A percentile compares a stretch with the other conserved stretches of the same genome.
These are phyloP conservation scores for Amanita jacksonii DNA, from an alignment of 768 basidiomycete species.

Conservation along the genomic window DNA sequence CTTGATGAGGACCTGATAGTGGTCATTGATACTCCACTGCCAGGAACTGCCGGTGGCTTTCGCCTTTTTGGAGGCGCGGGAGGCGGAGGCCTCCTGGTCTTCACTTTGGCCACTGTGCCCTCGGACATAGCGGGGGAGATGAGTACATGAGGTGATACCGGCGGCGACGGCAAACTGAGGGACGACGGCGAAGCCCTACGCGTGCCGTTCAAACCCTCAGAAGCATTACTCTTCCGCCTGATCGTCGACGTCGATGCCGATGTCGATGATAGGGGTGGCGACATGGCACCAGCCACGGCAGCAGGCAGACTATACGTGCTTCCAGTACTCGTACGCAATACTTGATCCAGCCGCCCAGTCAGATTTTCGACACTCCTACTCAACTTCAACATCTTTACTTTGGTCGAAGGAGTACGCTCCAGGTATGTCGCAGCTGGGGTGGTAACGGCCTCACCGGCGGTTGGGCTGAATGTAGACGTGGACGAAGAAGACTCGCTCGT, in stretches of 20 bases:
- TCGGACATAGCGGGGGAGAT: slow-evolving; percentile 14
- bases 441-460: slow-evolving; percentile 32
- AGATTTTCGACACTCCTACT: slow-evolving; percentile 58
- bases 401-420: slow-evolving; percentile 25
- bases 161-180: slow-evolving; percentile 5
- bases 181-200: no score
- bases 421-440: slow-evolving; percentile 27
- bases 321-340: slow-evolving; percentile 29
- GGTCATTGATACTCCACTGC: slow-evolving; percentile 45
- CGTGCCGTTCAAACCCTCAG: slow-evolving; percentile 2
- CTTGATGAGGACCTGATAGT: slow-evolving; percentile 41
- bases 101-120: slow-evolving; percentile 11
- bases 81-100: slow-evolving; percentile 41
- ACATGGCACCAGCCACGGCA: slow-evolving; percentile 18
- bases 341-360: slow-evolving; percentile 16
- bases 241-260: slow-evolving; percentile 11
- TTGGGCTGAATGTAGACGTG: slow-evolving; percentile 28
- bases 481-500: slow-evolving; percentile 19
- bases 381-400: slow-evolving; percentile 41
- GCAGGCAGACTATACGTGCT: slow-evolving; percentile 28
- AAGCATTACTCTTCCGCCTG: slow-evolving; percentile 11
- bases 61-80: slow-evolving; percentile 61
- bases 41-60: slow-evolving; percentile 64
- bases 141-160: slow-evolving; percentile 9
- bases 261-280: slow-evolving; percentile 4